phyloP scores from a whole-genome alignment of 2,329 filamentous ascomycete species.

The Clarireedia monteithiana region DNA sequence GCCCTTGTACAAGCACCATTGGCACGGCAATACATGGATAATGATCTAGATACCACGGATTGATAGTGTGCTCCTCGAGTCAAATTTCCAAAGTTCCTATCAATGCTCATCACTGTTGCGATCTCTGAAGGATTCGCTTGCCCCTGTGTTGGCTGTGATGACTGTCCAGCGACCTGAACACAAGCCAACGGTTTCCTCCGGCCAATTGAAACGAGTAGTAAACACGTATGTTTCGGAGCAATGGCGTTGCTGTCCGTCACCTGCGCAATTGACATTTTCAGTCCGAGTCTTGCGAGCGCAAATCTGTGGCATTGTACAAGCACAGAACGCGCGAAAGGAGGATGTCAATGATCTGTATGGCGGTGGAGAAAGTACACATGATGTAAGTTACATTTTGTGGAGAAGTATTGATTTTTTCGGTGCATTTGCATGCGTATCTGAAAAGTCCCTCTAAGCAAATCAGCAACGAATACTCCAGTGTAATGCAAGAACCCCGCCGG shows the following conservation, averaged over 20 bases:
- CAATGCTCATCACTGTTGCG: background rate
- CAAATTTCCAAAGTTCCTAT: background rate
- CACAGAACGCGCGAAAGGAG: background rate
- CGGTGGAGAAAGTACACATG: slow-evolving; percentile 7
- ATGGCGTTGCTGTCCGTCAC: background rate
- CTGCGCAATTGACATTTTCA: background rate
- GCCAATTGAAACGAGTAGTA: too few species aligned
- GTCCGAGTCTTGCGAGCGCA: background rate
- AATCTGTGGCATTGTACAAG: background rate
- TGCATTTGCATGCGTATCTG: background rate
- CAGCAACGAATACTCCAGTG: background rate
- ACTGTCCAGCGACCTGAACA: background rate
- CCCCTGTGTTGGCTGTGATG: background rate
- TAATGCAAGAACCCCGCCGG: background rate
- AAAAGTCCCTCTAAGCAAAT: background rate
- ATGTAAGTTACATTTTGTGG: slow-evolving; percentile 7
- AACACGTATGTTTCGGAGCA: too few species aligned
- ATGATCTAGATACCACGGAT: background rate
- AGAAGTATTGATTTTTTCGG: slow-evolving; percentile 1
- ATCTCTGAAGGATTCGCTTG: background rate
- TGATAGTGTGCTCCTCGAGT: background rate
- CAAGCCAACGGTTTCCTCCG: background rate
- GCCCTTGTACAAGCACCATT: background rate
- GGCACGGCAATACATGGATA: background rate
- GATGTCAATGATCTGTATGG: background rate